Evolutionary conservation across 495 filamentous ascomycete genomes (phyloP).

Genomic region (Thermochaetoides thermophila): DNA sequence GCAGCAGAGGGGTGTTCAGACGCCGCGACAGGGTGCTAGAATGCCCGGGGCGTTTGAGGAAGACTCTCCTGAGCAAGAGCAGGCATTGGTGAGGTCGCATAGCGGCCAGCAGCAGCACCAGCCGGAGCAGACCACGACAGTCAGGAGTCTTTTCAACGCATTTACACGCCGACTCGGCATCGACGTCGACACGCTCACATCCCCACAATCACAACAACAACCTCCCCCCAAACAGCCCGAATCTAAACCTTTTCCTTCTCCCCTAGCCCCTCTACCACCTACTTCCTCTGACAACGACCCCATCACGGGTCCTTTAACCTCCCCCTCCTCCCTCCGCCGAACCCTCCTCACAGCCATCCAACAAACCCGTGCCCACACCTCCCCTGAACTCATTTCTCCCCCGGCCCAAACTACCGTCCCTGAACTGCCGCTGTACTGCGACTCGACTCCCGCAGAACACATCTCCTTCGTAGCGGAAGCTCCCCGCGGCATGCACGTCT

Average conservation of each 20-base stretch:
- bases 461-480: constrained; percentile 59
- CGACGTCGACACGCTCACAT: constrained; percentile 26
- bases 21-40: not conserved
- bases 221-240: not conserved
- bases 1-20: not conserved
- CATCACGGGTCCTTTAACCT: constrained; percentile 23
- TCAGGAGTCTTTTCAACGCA: constrained; percentile 43
- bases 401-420: constrained; percentile 61
- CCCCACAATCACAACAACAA: no score
- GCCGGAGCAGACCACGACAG: constrained; percentile 9
- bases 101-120: no score
- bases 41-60: constrained; percentile 40
- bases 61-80: constrained; percentile 39
- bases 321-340: constrained; percentile 38
- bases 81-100: no score
- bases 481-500: constrained; percentile 56
- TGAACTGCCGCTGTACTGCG: constrained; percentile 82
- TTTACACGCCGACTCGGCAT: constrained; percentile 51
- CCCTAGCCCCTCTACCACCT: constrained; percentile 1
- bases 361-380: constrained; percentile 66
- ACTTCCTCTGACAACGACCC: not conserved
- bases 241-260: constrained; percentile 23
- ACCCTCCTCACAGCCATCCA: constrained; percentile 71
- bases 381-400: constrained; percentile 49
- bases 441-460: constrained; percentile 65